Percentiles rank a stretch among this genome's conserved stretches.
These are phyloP conservation scores for Gracilaria vermiculophylla DNA, from an alignment of 23 red algal genomes.

Conservation along the genomic window DNA sequence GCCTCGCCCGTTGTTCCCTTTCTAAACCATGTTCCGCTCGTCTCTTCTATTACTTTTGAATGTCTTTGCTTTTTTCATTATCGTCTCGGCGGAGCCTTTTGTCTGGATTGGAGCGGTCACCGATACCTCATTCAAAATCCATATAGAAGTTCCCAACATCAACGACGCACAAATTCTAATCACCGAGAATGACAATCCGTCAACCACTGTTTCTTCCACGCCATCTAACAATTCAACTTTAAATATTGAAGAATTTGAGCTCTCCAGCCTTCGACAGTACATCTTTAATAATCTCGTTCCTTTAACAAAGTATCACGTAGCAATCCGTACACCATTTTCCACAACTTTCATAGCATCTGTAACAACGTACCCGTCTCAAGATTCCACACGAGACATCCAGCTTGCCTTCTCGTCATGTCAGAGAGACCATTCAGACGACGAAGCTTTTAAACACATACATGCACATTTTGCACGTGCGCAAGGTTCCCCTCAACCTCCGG, in stretches of 20 bases:
- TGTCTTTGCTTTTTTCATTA: neutral
- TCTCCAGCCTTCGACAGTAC: neutral
- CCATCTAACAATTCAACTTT: neutral
- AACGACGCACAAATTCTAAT: conserved; percentile 26
- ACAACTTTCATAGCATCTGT: conserved; percentile 21
- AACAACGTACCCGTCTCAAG: neutral
- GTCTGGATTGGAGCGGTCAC: conserved; percentile 62
- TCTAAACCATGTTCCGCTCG: neutral
- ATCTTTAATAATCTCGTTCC: conserved; percentile 3
- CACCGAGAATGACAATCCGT: neutral
- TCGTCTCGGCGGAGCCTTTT: neutral
- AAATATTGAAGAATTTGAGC: neutral
- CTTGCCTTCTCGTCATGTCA: conserved; percentile 52
- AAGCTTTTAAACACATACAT: conserved; percentile 4
- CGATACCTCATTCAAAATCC: conserved; percentile 44
- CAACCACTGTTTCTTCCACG: neutral
- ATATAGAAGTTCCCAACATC: neutral
- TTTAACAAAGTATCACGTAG: conserved; percentile 15
- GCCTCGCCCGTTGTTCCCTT: neutral
- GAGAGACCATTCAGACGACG: neutral
- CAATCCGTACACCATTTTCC: neutral
- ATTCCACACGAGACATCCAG: neutral
- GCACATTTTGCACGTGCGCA: neutral
- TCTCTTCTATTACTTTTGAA: neutral
- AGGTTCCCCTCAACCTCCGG: neutral